Conservation (phyloP, 768 basidiomycete species). For the Amyloporia xantha region DNA sequence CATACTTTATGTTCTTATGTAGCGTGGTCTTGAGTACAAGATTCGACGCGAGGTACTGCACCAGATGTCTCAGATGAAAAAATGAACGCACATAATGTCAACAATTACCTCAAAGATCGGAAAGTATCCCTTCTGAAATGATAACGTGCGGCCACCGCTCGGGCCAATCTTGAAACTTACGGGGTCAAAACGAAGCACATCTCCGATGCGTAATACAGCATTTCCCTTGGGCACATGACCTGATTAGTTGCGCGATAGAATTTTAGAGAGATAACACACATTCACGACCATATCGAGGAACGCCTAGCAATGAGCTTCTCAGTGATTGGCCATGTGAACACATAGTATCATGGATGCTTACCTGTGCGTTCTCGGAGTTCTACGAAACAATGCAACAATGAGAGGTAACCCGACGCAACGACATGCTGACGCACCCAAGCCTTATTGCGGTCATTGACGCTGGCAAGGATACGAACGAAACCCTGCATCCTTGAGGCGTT, state of each 20-base stretch:
- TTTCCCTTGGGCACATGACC: background rate
- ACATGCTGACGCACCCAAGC: conserved; percentile 1
- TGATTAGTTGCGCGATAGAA: too few relatives aligned
- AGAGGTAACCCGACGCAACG: background rate
- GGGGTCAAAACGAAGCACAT: conserved; percentile 1
- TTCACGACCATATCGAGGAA: background rate
- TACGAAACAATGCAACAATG: background rate
- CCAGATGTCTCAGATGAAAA: background rate
- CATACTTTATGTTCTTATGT: conserved; percentile 45
- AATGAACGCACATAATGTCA: background rate
- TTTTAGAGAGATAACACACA: too few relatives aligned
- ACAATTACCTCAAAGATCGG: conserved; percentile 39
- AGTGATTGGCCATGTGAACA: background rate
- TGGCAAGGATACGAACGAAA: background rate
- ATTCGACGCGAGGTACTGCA: conserved; percentile 53
- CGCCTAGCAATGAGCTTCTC: conserved; percentile 3
- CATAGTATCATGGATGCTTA: background rate
- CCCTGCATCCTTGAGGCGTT: background rate
- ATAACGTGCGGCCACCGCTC: conserved; percentile 29
- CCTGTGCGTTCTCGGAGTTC: conserved; percentile 3
- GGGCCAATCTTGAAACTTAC: conserved; percentile 8
- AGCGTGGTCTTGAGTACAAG: conserved; percentile 53
- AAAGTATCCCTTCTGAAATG: conserved; percentile 54
- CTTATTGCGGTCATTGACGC: conserved; percentile 3
- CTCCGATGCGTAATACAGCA: conserved; percentile 1